Evolutionary conservation across 768 basidiomycete species (phyloP).

Genomic region (Pulveroboletus sp.): DNA sequence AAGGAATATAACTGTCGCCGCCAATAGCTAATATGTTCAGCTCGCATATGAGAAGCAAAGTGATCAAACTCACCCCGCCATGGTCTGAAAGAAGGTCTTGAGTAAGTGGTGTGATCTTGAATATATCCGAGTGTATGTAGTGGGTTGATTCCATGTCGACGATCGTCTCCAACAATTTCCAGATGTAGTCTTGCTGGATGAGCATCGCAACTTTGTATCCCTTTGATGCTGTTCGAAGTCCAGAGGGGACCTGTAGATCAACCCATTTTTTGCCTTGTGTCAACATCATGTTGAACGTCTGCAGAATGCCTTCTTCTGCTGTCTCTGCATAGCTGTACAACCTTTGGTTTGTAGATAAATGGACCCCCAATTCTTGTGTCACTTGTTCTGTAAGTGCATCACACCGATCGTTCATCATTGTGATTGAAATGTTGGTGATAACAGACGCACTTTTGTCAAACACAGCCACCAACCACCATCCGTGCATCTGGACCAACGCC

Average conservation of each 20-base stretch:
- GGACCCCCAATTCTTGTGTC: not conserved
- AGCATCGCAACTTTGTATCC: not conserved
- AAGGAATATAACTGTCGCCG: too few relatives aligned
- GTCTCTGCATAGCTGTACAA: not conserved
- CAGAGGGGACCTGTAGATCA: not conserved
- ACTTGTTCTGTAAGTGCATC: not conserved
- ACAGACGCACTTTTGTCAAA: not conserved
- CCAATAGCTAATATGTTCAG: too few relatives aligned
- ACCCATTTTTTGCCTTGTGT: not conserved
- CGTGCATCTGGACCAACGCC: not conserved
- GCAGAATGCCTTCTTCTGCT: not conserved
- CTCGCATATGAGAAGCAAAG: too few relatives aligned
- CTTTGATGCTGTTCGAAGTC: not conserved
- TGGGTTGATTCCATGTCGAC: not conserved
- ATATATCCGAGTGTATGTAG: not conserved
- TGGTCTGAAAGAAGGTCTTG: not conserved
- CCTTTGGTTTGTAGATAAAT: not conserved
- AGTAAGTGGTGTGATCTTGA: not conserved
- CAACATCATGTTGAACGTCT: not conserved
- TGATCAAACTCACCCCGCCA: not conserved
- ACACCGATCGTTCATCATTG: too few relatives aligned
- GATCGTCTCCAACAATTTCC: not conserved
- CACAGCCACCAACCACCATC: not conserved
- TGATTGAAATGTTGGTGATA: too few relatives aligned
- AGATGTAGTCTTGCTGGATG: not conserved